These are phyloP conservation scores for Trebouxia gelatinosa DNA, from an alignment of 163 green algal species.

Conservation along the genomic window DNA sequence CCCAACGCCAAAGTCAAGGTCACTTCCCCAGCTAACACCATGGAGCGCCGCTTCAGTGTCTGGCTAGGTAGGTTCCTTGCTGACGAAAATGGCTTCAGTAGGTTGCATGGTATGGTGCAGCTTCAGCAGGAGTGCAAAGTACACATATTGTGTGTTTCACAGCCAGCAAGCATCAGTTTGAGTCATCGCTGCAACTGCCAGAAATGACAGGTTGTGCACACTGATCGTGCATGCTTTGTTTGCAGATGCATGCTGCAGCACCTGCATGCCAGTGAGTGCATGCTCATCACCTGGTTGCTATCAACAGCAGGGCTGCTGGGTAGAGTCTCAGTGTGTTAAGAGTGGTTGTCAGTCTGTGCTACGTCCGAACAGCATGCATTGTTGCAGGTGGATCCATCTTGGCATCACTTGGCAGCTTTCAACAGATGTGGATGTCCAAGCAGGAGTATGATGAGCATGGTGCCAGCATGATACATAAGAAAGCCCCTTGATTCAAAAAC, in stretches of 20 bases:
- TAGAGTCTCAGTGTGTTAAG: neutral
- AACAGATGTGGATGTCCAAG: constrained; percentile 97
- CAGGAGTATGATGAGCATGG: constrained; percentile 95
- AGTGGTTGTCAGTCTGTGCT: neutral
- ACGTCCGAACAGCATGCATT: neutral
- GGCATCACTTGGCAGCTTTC: constrained; percentile 91
- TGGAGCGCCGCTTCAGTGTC: constrained; percentile 82
- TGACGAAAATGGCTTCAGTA: neutral
- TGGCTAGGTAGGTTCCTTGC: constrained; percentile 84
- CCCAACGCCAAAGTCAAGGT: constrained; percentile 85
- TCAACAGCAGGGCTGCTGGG: neutral
- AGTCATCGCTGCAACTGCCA: too few relatives aligned
- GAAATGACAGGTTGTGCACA: too few relatives aligned
- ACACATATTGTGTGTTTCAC: too few relatives aligned
- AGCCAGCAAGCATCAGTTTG: too few relatives aligned
- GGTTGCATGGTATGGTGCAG: neutral
- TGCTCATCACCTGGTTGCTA: neutral
- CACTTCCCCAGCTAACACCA: constrained; percentile 66
- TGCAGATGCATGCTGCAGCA: neutral
- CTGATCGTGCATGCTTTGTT: too few relatives aligned
- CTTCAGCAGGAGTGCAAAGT: neutral
- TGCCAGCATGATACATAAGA: constrained; percentile 84
- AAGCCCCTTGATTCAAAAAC: constrained; percentile 67
- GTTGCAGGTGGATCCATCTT: constrained; percentile 90
- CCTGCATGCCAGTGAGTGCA: neutral